Percentiles rank a stretch among this genome's conserved stretches.
Conservation (phyloP, 768 basidiomycete genomes). For the Pulveroboletus frians region DNA sequence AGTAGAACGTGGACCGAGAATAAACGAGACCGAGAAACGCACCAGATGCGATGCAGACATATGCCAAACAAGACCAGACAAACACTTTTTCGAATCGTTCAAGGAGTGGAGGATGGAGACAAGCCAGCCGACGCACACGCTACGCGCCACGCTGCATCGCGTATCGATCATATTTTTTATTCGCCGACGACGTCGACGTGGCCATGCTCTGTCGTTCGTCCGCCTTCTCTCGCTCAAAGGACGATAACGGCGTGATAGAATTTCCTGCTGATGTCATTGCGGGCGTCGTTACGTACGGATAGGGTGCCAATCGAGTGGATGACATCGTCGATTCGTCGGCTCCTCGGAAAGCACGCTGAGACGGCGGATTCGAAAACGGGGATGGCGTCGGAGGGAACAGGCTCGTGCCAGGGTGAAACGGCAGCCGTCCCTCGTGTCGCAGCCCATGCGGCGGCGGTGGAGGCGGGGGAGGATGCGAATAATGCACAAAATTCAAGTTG, state of each 20-base stretch:
- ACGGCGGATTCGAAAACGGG: conserved; percentile 24
- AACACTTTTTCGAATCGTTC: no score
- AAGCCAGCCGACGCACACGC: neutral
- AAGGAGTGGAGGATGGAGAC: neutral
- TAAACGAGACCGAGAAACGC: no score
- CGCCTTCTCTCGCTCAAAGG: conserved; percentile 55
- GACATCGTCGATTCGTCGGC: conserved; percentile 34
- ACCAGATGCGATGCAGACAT: no score
- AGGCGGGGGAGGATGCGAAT: conserved; percentile 37
- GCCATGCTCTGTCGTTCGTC: conserved; percentile 43
- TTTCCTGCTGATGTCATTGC: conserved; percentile 31
- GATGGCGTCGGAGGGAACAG: conserved; percentile 44
- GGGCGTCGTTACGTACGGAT: conserved; percentile 36
- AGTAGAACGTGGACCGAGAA: no score
- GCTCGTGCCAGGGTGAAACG: conserved; percentile 16
- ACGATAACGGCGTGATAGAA: conserved; percentile 29
- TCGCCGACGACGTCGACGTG: conserved; percentile 36
- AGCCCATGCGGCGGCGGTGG: conserved; percentile 33
- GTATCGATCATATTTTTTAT: conserved; percentile 31
- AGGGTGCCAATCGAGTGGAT: conserved; percentile 34
- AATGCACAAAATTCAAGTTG: conserved; percentile 55
- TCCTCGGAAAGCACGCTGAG: conserved; percentile 34
- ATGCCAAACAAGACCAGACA: no score
- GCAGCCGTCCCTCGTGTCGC: conserved; percentile 29
- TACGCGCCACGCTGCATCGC: conserved; percentile 21